phyloP scores from a whole-genome alignment of 2,329 filamentous ascomycete species.

The Aspergillus hiratsukae region DNA sequence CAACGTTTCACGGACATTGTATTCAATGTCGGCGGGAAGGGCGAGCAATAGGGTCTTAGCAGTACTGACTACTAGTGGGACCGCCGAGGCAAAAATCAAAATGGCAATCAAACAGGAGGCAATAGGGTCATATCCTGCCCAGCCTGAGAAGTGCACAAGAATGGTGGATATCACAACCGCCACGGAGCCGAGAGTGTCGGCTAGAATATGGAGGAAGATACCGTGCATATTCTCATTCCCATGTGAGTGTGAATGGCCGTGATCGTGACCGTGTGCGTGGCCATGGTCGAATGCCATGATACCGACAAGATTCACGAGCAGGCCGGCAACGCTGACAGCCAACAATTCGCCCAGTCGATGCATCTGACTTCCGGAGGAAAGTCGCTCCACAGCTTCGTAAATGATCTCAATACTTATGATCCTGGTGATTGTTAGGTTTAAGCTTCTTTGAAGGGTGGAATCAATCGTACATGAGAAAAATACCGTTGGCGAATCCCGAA shows the following conservation, averaged over 20 bases:
- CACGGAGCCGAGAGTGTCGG: conserved; percentile 88
- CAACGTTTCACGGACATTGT: conserved; percentile 78
- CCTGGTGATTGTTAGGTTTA: conserved; percentile 42
- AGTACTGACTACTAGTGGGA: conserved; percentile 80
- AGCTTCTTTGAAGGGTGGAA: not conserved
- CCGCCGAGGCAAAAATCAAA: conserved; percentile 86
- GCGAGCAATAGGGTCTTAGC: conserved; percentile 79
- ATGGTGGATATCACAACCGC: conserved; percentile 91
- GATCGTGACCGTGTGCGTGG: conserved; percentile 46
- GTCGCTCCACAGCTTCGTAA: conserved; percentile 84
- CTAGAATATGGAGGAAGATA: conserved; percentile 92
- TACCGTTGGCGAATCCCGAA: conserved; percentile 92
- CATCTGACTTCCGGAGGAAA: conserved; percentile 78
- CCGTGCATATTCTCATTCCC: conserved; percentile 98
- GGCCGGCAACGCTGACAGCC: conserved; percentile 77
- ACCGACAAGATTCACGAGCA: conserved; percentile 87
- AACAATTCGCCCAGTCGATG: conserved; percentile 82
- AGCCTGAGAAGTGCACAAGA: conserved; percentile 80
- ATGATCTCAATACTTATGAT: conserved; percentile 94
- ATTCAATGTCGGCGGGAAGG: conserved; percentile 79
- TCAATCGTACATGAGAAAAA: conserved; percentile 73
- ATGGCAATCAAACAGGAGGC: conserved; percentile 91
- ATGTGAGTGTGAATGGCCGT: conserved; percentile 50
- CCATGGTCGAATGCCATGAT: conserved; percentile 78
- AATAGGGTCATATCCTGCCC: conserved; percentile 91